Conservation (phyloP, 2,329 filamentous ascomycete genomes). For the Paecilomyces fulvus region DNA sequence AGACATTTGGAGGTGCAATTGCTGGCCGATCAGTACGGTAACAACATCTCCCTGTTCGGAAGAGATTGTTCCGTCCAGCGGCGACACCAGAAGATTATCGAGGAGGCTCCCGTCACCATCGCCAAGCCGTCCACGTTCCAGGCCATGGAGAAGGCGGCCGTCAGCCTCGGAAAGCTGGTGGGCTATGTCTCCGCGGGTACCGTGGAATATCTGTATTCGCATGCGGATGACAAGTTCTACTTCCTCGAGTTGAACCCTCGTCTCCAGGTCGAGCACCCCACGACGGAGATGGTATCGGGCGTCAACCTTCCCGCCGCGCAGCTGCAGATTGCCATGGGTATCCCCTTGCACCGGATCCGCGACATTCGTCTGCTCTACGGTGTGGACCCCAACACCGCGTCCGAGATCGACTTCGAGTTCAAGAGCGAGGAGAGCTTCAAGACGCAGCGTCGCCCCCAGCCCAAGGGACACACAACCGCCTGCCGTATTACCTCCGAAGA, state of each 20-base stretch:
- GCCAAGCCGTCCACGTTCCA: slow-evolving; percentile 84
- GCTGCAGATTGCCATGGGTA: slow-evolving; percentile 97
- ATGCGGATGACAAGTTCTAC: slow-evolving; percentile 97
- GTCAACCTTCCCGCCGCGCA: slow-evolving; percentile 96
- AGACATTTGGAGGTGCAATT: slow-evolving; percentile 96
- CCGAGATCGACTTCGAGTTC: slow-evolving; percentile 95
- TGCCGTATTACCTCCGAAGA: slow-evolving; percentile 99
- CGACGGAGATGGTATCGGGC: slow-evolving; percentile 97
- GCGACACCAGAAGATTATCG: slow-evolving; percentile 98
- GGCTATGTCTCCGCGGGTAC: slow-evolving; percentile 98
- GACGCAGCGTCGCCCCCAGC: slow-evolving; percentile 79
- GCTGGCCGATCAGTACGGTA: slow-evolving; percentile 96
- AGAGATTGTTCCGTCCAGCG: slow-evolving; percentile 98
- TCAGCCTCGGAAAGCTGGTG: slow-evolving; percentile 85
- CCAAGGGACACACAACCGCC: slow-evolving; percentile 94
- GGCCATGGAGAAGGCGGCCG: slow-evolving; percentile 92
- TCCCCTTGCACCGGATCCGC: slow-evolving; percentile 87
- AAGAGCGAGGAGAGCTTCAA: slow-evolving; percentile 72
- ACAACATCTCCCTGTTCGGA: slow-evolving; percentile 98
- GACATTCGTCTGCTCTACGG: slow-evolving; percentile 96
- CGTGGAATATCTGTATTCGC: slow-evolving; percentile 97
- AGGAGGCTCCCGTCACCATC: slow-evolving; percentile 96
- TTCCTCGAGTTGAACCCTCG: slow-evolving; percentile 97
- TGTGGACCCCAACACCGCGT: slow-evolving; percentile 77
- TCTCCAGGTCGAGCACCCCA: slow-evolving; percentile 99